Percentiles rank a stretch among this genome's conserved stretches.
phyloP scores from a whole-genome alignment of 805 yeast genomes.

The Ogataea sp. region DNA sequence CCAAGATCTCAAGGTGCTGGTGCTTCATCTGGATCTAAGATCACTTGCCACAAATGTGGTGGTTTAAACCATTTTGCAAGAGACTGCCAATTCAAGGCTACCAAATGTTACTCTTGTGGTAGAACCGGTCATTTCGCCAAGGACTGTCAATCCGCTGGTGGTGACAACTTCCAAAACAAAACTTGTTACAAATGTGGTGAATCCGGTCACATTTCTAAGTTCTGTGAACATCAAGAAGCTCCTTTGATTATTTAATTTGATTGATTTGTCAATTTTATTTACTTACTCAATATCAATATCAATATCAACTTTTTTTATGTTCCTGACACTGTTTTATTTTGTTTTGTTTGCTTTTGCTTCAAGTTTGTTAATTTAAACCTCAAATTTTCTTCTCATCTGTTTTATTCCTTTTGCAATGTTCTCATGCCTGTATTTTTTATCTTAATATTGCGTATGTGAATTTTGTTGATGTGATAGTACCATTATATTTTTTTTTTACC shows the following conservation, averaged over 20 bases:
- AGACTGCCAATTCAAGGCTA: conserved; percentile 55
- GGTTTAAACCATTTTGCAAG: conserved; percentile 91
- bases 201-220: conserved; percentile 84
- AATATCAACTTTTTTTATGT: no score
- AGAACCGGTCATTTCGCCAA: conserved; percentile 82
- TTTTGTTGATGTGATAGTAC: no score
- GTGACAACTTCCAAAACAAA: conserved; percentile 33
- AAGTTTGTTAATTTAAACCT: no score
- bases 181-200: conserved; percentile 70
- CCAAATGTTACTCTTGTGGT: conserved; percentile 91
- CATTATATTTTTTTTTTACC: no score
- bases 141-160: conserved; percentile 59
- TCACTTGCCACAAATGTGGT: conserved; percentile 84
- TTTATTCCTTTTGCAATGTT: no score
- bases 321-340: no score
- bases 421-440: no score
- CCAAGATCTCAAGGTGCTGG: conserved; percentile 23
- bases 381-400: no score
- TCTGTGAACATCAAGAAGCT: conserved; percentile 33
- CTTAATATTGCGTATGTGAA: no score
- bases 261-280: background rate
- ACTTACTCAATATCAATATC: no score
- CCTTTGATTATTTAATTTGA: no score
- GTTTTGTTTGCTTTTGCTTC: no score
- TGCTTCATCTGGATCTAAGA: conserved; percentile 19